Base-by-base conservation (phyloP, 768 basidiomycete genomes). In the Paxillus involutus region DNA sequence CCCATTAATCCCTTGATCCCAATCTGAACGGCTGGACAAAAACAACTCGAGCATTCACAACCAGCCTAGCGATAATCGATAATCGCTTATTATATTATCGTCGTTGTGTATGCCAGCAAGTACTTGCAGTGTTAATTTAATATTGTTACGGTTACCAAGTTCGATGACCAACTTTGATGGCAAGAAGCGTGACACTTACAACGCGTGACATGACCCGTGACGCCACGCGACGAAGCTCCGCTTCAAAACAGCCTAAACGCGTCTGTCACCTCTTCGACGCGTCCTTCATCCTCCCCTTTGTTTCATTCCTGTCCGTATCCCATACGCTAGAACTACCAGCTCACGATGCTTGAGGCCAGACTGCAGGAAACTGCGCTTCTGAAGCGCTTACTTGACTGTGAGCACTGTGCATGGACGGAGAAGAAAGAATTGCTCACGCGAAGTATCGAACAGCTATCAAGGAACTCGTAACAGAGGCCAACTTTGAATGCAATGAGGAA, bases 401-500 rank as follows among this genome's bases (percentile, higher is more conserved):
- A 13, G 86, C 71, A 19, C 3, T 35, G 42, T 40, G 24, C 17
- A 42, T 32, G 12, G 4, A 35, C 1, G 49, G 44, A 26, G 19
- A 59, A 47, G 54, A 52, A 60, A 54, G 30, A 44, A 52, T n/a
- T 39, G 24, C 53, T 26, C 35, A 19, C 29, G 17, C 3, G 10
- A 30, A 29, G 6, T 24, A 19, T 14, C 33, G 42, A 58, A 12
- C 63, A 98, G 96, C 95, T 51, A 85, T 98, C 82, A 98, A 97
- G 73, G 97, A 98, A 69, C 86, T 98, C 44, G 95, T 99, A 44
- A 85, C 93, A 6, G 97, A 98, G 68, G 95, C 94, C 68, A 98
- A 98, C 73, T 97, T 98, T 63, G 91, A 96, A 66, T 98, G 96
- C 72, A 91, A 85, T 57, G 96, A 99, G 59, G 93, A 95, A 59